These are phyloP conservation scores for Beta lomatogona DNA, from an alignment of 179 eudicot genomes.

Conservation along the genomic window DNA sequence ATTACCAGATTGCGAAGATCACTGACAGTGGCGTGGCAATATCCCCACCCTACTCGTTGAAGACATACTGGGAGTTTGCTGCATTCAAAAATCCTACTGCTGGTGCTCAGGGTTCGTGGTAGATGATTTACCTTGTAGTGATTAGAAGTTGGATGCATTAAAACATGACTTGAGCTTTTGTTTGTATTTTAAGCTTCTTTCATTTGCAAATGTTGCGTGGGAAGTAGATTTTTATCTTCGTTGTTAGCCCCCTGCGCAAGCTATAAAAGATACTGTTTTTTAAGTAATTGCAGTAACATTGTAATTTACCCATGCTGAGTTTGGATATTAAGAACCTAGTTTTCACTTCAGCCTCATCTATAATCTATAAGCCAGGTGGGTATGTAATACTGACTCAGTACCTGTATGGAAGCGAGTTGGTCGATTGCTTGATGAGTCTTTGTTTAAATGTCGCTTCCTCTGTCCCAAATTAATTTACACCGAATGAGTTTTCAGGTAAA, in stretches of 20 bases:
- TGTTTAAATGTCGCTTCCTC: not conserved
- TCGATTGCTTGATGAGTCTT: not conserved
- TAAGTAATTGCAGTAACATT: slow-evolving; percentile 17
- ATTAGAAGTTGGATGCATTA: slow-evolving; percentile 13
- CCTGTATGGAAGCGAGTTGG: not conserved
- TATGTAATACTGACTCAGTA: not conserved
- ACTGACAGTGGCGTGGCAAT: slow-evolving; percentile 60
- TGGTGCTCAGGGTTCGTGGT: slow-evolving; percentile 77
- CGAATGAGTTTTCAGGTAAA: too few species aligned
- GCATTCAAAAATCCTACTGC: slow-evolving; percentile 71
- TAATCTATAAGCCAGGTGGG: not conserved
- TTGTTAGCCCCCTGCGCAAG: slow-evolving; percentile 17
- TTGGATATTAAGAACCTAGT: not conserved
- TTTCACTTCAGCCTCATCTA: not conserved
- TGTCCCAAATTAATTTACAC: too few species aligned
- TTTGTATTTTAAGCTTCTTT: slow-evolving; percentile 31
- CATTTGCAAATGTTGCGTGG: slow-evolving; percentile 8
- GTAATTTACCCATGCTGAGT: slow-evolving; percentile 10
- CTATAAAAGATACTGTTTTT: not conserved
- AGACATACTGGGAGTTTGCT: slow-evolving; percentile 59
- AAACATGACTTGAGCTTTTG: slow-evolving; percentile 15
- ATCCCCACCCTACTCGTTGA: slow-evolving; percentile 64
- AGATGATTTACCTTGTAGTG: slow-evolving; percentile 29
- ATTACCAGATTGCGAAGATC: slow-evolving; percentile 63
- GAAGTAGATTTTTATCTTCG: slow-evolving; percentile 12